These are phyloP conservation scores for Cyclostephanos tholiformis DNA, from an alignment of 108 stramenopile genomes.

Conservation along the genomic window DNA sequence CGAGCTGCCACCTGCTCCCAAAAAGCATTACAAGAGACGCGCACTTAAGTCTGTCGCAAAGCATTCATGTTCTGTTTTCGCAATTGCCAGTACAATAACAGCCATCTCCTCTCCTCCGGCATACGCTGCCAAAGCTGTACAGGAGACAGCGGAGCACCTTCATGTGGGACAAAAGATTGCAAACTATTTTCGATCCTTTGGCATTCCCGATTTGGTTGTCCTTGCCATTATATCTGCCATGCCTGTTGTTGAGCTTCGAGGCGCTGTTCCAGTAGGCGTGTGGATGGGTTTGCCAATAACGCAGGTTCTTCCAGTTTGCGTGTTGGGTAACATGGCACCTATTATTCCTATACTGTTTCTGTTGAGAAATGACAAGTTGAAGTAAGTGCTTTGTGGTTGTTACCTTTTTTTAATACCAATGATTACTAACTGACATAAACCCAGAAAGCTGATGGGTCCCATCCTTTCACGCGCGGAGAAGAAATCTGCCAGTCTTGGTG, in stretches of 20 bases:
- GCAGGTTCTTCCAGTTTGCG: conserved; percentile 83
- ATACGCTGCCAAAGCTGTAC: conserved; percentile 57
- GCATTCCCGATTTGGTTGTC: conserved; percentile 85
- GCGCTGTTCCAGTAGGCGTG: conserved; percentile 88
- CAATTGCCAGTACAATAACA: conserved; percentile 24
- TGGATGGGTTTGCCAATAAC: conserved; percentile 91
- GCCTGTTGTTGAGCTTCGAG: conserved; percentile 94
- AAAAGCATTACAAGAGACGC: conserved; percentile 7
- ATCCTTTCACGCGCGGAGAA: conserved; percentile 83
- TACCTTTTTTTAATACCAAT: conserved; percentile 4
- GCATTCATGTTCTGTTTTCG: conserved; percentile 11
- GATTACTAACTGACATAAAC: neutral
- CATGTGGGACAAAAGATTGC: conserved; percentile 87
- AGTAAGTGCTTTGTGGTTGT: conserved; percentile 40
- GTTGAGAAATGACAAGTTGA: conserved; percentile 72
- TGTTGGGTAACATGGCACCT: conserved; percentile 92
- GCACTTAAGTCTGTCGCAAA: conserved; percentile 1
- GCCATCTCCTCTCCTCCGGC: conserved; percentile 26
- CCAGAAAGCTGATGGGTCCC: conserved; percentile 76
- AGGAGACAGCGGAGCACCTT: conserved; percentile 61
- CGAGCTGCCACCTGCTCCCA: neutral
- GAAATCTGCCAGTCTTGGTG: conserved; percentile 78
- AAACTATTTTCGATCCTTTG: conserved; percentile 80
- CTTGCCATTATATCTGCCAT: conserved; percentile 91
- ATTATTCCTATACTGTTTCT: conserved; percentile 84